phyloP scores from a whole-genome alignment of 202 grass and related monocot species.

The Panicum hallii region DNA sequence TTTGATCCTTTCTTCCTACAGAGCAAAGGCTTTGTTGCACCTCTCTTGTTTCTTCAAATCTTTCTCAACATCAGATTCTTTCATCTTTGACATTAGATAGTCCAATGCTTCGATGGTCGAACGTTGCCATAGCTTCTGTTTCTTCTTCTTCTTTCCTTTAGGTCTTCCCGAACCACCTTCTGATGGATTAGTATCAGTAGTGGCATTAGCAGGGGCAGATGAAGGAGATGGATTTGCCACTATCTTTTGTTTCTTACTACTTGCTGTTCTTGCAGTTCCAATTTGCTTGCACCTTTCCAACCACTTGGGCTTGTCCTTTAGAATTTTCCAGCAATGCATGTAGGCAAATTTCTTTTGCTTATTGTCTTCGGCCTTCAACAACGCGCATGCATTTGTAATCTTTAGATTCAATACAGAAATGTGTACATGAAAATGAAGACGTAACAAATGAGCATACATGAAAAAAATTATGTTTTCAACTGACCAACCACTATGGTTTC shows the following conservation, averaged over 20 bases:
- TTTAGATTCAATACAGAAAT: no score
- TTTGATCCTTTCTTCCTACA: no score
- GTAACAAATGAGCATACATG: no score
- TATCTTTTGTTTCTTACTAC: background rate
- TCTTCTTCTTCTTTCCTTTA: no score
- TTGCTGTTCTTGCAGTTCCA: background rate
- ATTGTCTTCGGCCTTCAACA: constrained; percentile 1
- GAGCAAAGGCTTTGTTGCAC: no score
- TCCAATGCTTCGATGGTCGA: no score
- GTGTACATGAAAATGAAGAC: no score
- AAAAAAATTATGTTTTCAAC: background rate
- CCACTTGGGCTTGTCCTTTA: background rate
- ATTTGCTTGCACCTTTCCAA: background rate
- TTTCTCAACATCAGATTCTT: no score
- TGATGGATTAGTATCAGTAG: background rate
- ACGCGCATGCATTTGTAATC: background rate
- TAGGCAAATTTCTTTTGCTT: background rate
- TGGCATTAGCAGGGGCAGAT: background rate
- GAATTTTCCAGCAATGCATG: background rate
- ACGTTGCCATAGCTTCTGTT: no score
- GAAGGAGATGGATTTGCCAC: background rate
- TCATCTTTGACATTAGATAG: no score
- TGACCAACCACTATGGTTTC: background rate
- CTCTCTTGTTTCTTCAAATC: no score
- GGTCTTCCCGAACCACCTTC: no score